phyloP scores from a whole-genome alignment of 495 filamentous ascomycete species.

The Diplogelasinospora grovesii region DNA sequence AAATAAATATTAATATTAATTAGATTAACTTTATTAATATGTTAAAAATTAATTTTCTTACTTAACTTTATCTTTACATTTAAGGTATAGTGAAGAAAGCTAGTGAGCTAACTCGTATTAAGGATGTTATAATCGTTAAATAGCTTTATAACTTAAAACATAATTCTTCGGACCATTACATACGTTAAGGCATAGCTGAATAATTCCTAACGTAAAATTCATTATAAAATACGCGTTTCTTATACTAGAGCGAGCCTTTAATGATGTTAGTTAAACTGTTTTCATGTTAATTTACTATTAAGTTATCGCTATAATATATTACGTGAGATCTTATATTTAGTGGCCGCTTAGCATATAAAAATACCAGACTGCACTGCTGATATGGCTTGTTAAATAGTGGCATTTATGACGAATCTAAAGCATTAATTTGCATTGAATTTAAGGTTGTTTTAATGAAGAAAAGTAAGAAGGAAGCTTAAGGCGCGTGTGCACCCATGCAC shows the following conservation, averaged over 20 bases:
- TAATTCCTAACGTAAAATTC: neutral
- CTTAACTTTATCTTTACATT: neutral
- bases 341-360: no score
- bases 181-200: neutral
- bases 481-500: no score
- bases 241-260: neutral
- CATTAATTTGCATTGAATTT: no score
- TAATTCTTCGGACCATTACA: neutral
- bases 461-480: no score
- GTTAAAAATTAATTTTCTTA: neutral
- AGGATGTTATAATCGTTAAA: neutral
- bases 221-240: neutral
- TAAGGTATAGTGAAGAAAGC: neutral
- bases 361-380: no score
- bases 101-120: neutral
- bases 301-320: no score
- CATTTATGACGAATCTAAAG: no score
- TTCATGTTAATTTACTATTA: no score
- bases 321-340: no score
- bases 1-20: constrained; percentile 4
- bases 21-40: neutral
- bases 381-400: no score
- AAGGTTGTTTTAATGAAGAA: no score
- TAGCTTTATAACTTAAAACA: neutral
- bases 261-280: neutral